phyloP scores from a whole-genome alignment of 495 filamentous ascomycete genomes.

The Neurospora sp. region DNA sequence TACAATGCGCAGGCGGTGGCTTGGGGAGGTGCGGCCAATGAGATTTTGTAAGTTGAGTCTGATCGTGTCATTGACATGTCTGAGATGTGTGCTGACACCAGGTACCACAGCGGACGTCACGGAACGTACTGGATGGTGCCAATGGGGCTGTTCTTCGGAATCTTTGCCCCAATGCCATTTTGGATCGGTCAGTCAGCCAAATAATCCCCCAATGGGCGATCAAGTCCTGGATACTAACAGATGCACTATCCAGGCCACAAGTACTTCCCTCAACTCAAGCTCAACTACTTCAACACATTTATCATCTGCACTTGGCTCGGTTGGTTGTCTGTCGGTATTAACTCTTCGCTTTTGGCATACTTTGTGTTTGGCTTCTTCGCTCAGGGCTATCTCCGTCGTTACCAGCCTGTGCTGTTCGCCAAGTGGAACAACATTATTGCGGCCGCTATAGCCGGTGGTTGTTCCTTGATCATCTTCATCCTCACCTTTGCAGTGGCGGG shows the following conservation, averaged over 20 bases:
- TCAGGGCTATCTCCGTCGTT: constrained; percentile 42
- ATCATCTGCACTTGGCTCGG: constrained; percentile 34
- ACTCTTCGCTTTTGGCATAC: constrained; percentile 25
- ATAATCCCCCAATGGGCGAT: constrained; percentile 16
- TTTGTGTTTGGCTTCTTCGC: constrained; percentile 31
- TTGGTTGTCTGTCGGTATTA: constrained; percentile 35
- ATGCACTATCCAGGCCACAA: constrained; percentile 21
- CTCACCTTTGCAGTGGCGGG: constrained; percentile 48
- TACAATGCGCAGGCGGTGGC: constrained; percentile 25
- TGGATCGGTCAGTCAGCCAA: constrained; percentile 36
- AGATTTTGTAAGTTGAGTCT: constrained; percentile 2
- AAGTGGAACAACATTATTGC: constrained; percentile 47
- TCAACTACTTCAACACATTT: constrained; percentile 28
- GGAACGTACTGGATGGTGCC: constrained; percentile 4
- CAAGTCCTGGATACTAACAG: constrained; percentile 21
- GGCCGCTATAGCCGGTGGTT: constrained; percentile 44
- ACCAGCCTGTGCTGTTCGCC: constrained; percentile 37
- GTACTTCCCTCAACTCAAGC: constrained; percentile 7
- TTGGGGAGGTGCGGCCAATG: constrained; percentile 24
- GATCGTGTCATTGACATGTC: neutral
- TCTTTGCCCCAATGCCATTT: constrained; percentile 1
- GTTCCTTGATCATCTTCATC: constrained; percentile 42
- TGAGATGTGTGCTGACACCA: neutral
- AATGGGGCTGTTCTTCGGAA: constrained; percentile 1
- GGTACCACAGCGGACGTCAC: neutral